Conservation (phyloP, 768 basidiomycete species). For the Pleurotus tuoliensis region DNA sequence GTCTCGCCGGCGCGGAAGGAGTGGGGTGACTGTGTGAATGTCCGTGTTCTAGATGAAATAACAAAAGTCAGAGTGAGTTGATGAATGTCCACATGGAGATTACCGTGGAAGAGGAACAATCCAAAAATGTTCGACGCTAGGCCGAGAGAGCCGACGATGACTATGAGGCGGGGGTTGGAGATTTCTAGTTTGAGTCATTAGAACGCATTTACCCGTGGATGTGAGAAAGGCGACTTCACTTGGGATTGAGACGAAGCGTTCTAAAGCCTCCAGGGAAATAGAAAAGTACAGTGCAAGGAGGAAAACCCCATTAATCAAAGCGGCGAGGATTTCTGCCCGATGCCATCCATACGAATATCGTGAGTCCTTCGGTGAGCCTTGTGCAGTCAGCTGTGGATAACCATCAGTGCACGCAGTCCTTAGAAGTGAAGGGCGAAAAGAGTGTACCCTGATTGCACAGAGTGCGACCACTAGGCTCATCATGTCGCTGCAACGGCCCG, state of each 20-base stretch:
- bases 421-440: not conserved
- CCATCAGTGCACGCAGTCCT: not conserved
- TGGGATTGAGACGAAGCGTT: constrained; percentile 82
- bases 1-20: constrained; percentile 36
- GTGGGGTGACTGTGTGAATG: constrained; percentile 57
- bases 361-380: constrained; percentile 49
- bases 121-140: constrained; percentile 91
- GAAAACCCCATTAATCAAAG: constrained; percentile 95
- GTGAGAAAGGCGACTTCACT: constrained; percentile 39
- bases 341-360: constrained; percentile 98
- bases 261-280: constrained; percentile 86
- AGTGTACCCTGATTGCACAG: constrained; percentile 79
- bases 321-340: constrained; percentile 93
- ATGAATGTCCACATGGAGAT: too few species aligned
- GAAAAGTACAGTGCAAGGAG: constrained; percentile 95
- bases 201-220: constrained; percentile 6
- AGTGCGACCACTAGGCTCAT: constrained; percentile 93
- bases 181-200: constrained; percentile 56
- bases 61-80: not conserved
- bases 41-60: constrained; percentile 50
- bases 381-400: constrained; percentile 56
- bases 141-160: constrained; percentile 86
- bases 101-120: constrained; percentile 92
- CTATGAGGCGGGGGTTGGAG: constrained; percentile 81
- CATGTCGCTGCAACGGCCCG: constrained; percentile 68